Base-by-base conservation (phyloP, 202 grass and related monocot genomes). In the Schoenoplectus tabernaemontani region DNA sequence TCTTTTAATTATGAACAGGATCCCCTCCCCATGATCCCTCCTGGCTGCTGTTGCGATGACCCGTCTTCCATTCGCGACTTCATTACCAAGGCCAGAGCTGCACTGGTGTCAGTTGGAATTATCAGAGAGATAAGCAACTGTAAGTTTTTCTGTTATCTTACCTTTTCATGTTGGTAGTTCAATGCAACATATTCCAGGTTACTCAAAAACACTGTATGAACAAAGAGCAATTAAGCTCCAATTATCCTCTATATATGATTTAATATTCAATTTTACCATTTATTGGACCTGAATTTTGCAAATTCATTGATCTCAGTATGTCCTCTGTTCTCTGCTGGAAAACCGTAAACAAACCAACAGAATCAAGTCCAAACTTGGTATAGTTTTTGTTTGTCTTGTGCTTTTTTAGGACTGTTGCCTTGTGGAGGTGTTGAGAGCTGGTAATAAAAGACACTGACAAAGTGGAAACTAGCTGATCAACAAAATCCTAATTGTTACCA, bases 61-160 rank as follows among this genome's bases (percentile, higher is more conserved):
- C 70, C 83, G 78, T 78, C 48, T 53, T 89, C 83, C 78, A 88
- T 88, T 73, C 67, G 81, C 61, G 85, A 88, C 78, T 99, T 99
- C 79, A 90, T 96, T 34, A 70, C 73, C 78, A 87, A 87, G 84
- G 92, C 92, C 64, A 99, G 84, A 87, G 43, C 78, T 91, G 96
- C 96, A 86, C 76, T 99, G 73, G 57, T 93, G 73, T 96, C 96
- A 59, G 96, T 96, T 87, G 96, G 92, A 88, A 99, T 99, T 64
- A 85, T 99, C 82, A 89, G 90, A 84, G 96, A 99, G 58, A 91
- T 88, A 62, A 42, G 85, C 73, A 58, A 83, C 44, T 88, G 94
- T 97, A 85, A 90, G 94, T 92, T 86, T 66, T 80, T 63, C 44
- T 79, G 70, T 53, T 82, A 30, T 28, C 17, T 81, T 32, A 64